Conservation (phyloP, 192 early-diverging fungal species). For the Funneliformis geosporum region DNA sequence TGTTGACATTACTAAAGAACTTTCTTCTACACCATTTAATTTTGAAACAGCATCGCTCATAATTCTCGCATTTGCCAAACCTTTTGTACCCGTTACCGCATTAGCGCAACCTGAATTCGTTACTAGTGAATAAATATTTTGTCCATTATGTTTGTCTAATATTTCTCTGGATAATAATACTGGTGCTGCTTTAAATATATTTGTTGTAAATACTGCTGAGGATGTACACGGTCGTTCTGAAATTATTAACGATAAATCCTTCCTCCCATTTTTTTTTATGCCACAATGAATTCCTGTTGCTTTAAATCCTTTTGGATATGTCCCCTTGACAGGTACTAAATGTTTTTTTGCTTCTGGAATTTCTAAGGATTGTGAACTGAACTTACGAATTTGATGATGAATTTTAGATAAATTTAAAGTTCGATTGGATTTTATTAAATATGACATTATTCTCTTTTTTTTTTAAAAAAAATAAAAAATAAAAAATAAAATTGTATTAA, state of each 20-base stretch:
- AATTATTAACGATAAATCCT: slow-evolving; percentile 81
- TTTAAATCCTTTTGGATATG: slow-evolving; percentile 83
- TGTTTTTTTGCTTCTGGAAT: slow-evolving; percentile 54
- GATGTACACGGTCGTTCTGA: slow-evolving; percentile 73
- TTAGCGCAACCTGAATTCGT: slow-evolving; percentile 95
- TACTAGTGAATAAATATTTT: slow-evolving; percentile 56
- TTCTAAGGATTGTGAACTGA: neutral
- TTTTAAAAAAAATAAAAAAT: too few species aligned
- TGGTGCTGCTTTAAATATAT: slow-evolving; percentile 89
- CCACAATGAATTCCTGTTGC: slow-evolving; percentile 75
- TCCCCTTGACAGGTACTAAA: slow-evolving; percentile 72
- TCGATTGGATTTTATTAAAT: neutral
- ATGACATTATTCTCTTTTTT: neutral
- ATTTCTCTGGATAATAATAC: slow-evolving; percentile 73
- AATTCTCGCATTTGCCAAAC: slow-evolving; percentile 72
- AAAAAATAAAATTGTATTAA: too few species aligned
- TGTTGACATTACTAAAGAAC: slow-evolving; percentile 88
- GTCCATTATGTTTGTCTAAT: slow-evolving; percentile 51
- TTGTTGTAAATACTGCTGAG: slow-evolving; percentile 90
- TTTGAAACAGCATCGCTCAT: slow-evolving; percentile 65
- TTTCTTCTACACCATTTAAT: slow-evolving; percentile 45
- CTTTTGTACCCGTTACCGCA: slow-evolving; percentile 89
- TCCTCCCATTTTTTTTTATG: slow-evolving; percentile 78
- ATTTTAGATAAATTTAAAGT: neutral
- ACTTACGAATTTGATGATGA: neutral